phyloP scores from a whole-genome alignment of 805 yeast genomes.

The Pichia eremophila region DNA sequence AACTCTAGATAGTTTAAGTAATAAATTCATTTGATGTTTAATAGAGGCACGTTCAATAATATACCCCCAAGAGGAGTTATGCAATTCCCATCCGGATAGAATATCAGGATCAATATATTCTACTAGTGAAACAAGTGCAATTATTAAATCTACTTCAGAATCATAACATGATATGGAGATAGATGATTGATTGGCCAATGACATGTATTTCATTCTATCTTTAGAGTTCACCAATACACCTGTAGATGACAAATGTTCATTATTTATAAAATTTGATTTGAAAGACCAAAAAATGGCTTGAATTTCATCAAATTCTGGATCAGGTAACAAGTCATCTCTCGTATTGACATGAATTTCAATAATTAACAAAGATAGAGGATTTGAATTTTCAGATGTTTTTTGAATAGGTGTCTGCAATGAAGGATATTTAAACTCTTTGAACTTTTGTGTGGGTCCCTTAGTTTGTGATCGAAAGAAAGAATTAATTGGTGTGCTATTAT shows the following conservation, averaged over 20 bases:
- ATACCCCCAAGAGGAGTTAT: constrained; percentile 84
- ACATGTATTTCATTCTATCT: neutral
- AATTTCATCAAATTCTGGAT: constrained; percentile 56
- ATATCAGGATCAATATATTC: constrained; percentile 77
- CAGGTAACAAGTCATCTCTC: constrained; percentile 43
- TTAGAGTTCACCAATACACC: constrained; percentile 27
- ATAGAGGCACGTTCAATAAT: constrained; percentile 51
- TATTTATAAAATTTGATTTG: constrained; percentile 28
- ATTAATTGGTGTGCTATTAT: constrained; percentile 6
- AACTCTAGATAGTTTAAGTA: constrained; percentile 56
- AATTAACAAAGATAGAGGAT: constrained; percentile 45
- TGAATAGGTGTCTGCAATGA: constrained; percentile 22
- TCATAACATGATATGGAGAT: constrained; percentile 32
- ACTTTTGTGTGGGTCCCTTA: constrained; percentile 34
- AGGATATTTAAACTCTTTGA: constrained; percentile 31
- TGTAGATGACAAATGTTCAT: constrained; percentile 28
- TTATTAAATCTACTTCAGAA: constrained; percentile 52
- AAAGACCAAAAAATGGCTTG: constrained; percentile 51
- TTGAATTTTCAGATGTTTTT: constrained; percentile 30
- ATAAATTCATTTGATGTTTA: constrained; percentile 41
- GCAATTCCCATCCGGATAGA: constrained; percentile 76
- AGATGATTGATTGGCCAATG: neutral
- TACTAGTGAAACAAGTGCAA: constrained; percentile 45
- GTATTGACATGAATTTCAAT: constrained; percentile 63
- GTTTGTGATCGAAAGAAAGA: constrained; percentile 38